Base-by-base conservation (phyloP, 345 rosid genomes). In the Odontarrhena argentea region DNA sequence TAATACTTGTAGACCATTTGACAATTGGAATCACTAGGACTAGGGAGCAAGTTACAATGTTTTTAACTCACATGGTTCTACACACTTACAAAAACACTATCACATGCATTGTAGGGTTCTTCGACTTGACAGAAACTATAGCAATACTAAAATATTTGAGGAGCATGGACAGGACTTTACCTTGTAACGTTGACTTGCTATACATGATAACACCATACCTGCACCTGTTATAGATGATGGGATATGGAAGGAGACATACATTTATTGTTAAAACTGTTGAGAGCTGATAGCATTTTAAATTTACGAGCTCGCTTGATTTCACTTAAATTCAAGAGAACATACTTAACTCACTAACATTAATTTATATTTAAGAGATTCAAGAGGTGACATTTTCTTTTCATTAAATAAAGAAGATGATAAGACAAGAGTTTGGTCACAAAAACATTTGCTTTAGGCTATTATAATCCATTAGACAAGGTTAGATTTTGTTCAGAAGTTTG, bases 401-500 rank as follows among this genome's bases (percentile, higher is more conserved):
- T 63, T 71, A 10, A 71, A 47, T 38, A 43, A 63, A 63, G 34
- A 54, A 36, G 44, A 63, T 43, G 35, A 22, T 24, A 52, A 52
- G 40, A 71, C 47, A 64, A 18, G 44, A 71, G 65, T 63, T 63
- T 73, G 53, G 60, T 13, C 54, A 38, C 52, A 59, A 36, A 51
- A 63, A 76, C 28, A 68, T 53, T 74, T 53, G 67, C 47, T 70
- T 74, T 74, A 75, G 63, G 74, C 80, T 77, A 79, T 77, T 73
- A 67, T 71, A 51, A 67, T 76, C 80, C 78, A 75, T 80, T 73
- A 74, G 77, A 77, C 53, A 78, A 63, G 80, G 83, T 80, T 74
- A 76, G 85, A 57, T 59, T 62, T 42, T 49, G 42, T 82, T 87
- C 83, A 90, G 85, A 90, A 93, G 81, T 83, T 93, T 50, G 91